phyloP scores from a whole-genome alignment of 2,329 filamentous ascomycete species.

The Colletotrichum musae region DNA sequence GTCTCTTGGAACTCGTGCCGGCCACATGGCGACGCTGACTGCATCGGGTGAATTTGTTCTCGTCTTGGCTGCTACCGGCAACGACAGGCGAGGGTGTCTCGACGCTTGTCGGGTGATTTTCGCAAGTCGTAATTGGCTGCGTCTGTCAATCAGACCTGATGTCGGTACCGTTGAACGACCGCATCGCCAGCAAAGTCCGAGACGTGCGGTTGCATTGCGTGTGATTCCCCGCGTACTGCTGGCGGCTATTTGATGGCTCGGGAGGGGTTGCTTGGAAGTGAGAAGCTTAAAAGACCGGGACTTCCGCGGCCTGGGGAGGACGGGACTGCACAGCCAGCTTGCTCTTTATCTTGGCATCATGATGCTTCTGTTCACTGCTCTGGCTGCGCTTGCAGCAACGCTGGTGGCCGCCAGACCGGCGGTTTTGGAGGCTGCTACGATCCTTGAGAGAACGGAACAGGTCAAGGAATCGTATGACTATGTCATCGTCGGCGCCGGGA shows the following conservation, averaged over 20 bases:
- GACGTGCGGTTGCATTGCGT: slow-evolving; percentile 5
- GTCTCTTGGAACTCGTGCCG: background rate
- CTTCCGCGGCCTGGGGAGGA: background rate
- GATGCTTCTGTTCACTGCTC: background rate
- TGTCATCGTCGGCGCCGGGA: slow-evolving; percentile 59
- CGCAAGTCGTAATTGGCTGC: background rate
- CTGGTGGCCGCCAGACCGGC: background rate
- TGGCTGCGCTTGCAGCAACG: background rate
- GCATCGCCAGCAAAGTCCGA: slow-evolving; percentile 2
- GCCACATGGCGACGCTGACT: slow-evolving; percentile 7
- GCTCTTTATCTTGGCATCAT: background rate
- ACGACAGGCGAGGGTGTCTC: background rate
- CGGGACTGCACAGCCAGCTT: background rate
- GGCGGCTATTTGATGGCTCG: slow-evolving; percentile 2
- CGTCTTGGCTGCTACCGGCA: slow-evolving; percentile 21
- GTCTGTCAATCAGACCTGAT: background rate
- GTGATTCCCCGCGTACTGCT: slow-evolving; percentile 7
- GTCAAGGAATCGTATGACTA: slow-evolving; percentile 44
- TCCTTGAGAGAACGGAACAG: slow-evolving; percentile 16
- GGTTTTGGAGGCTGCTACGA: slow-evolving; percentile 5
- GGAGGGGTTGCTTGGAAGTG: background rate
- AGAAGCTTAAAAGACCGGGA: background rate
- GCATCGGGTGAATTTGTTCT: slow-evolving; percentile 8
- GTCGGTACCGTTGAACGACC: background rate
- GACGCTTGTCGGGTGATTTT: background rate